Conservation (phyloP, 768 basidiomycete species). For the Dioszegia aurantiaca region DNA sequence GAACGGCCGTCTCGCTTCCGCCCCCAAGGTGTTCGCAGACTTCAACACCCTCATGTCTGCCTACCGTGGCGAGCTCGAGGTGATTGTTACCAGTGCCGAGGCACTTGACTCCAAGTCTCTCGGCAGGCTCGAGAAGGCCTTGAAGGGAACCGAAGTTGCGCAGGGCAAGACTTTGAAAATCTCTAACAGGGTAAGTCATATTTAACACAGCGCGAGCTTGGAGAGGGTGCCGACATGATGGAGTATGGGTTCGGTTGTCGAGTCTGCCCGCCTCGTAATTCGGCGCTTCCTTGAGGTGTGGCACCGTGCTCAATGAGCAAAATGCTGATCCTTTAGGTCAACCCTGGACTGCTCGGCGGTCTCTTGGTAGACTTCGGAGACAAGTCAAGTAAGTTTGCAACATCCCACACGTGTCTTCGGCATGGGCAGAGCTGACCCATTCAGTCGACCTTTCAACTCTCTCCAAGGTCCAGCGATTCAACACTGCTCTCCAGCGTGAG, state of each 20-base stretch:
- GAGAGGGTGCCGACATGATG: too few relatives aligned
- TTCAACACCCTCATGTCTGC: slow-evolving; percentile 85
- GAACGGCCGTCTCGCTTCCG: slow-evolving; percentile 85
- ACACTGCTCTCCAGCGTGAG: slow-evolving; percentile 79
- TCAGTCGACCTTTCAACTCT: slow-evolving; percentile 85
- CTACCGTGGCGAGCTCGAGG: slow-evolving; percentile 88
- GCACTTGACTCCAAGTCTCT: slow-evolving; percentile 70
- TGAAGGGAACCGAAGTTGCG: slow-evolving; percentile 82
- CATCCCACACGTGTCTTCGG: background rate
- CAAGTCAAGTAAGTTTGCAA: slow-evolving; percentile 64
- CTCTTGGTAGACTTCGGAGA: slow-evolving; percentile 95
- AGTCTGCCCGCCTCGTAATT: too few relatives aligned
- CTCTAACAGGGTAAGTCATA: slow-evolving; percentile 74
- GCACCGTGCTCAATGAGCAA: too few relatives aligned
- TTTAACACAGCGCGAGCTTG: too few relatives aligned
- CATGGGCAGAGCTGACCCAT: slow-evolving; percentile 9
- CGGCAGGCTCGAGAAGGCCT: slow-evolving; percentile 71
- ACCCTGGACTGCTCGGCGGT: slow-evolving; percentile 86
- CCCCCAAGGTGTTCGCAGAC: slow-evolving; percentile 79
- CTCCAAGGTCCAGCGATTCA: slow-evolving; percentile 90
- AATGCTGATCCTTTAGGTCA: slow-evolving; percentile 61
- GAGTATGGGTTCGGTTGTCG: too few relatives aligned
- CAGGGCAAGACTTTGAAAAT: slow-evolving; percentile 87
- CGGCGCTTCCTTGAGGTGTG: too few relatives aligned
- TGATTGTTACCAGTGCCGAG: slow-evolving; percentile 82